Base-by-base conservation (phyloP, 2,329 filamentous ascomycete species). In the Thielaviopsis populi region DNA sequence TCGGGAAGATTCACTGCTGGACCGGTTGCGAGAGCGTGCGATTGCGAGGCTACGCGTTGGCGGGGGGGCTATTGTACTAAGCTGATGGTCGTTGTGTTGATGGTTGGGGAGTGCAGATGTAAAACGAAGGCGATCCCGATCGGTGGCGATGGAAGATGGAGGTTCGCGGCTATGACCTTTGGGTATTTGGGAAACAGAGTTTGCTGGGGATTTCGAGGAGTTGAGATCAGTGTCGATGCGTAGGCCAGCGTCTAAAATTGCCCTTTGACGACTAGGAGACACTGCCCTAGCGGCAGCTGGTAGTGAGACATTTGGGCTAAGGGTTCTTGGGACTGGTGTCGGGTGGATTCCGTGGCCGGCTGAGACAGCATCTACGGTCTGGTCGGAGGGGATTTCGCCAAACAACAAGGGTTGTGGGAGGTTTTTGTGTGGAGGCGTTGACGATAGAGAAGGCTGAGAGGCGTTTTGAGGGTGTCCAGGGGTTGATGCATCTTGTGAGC, bases 201-300 rank as follows among this genome's bases (percentile, higher is more conserved):
- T 64, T 63, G 42, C 27, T 46, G 37, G 11, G 19, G 62, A 48
- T 37, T 48, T 53, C 46, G 46, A 62, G 30, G 60, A 53, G 46
- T 41, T 53, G 30, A 48, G 13, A 58, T 53, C 27, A 10, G 73
- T 76, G 66, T 79, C 74, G 68, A 79, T 80, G 67, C 80, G 78
- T 68, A 87, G 74, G 70, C 80, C 84, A n/a, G 87, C 85, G 70
- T 91, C 88, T 53, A 87, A 89, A 24, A 85, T 85, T 72, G 86
- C 80, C 67, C 86, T 78, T 66, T 78, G 76, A 61, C 79, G 75
- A 60, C 75, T 70, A 41, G 73, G 72, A n/a, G 65, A 67, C 60
- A 68, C 70, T 11, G 30, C 19, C 7, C 42, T 54, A 50, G 53
- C 27, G 30, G 53, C 53, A 33, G 37, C 6, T 30, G 7, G 24